These are phyloP conservation scores for Inosperma sp. DNA, from an alignment of 768 basidiomycete genomes.

Conservation along the genomic window DNA sequence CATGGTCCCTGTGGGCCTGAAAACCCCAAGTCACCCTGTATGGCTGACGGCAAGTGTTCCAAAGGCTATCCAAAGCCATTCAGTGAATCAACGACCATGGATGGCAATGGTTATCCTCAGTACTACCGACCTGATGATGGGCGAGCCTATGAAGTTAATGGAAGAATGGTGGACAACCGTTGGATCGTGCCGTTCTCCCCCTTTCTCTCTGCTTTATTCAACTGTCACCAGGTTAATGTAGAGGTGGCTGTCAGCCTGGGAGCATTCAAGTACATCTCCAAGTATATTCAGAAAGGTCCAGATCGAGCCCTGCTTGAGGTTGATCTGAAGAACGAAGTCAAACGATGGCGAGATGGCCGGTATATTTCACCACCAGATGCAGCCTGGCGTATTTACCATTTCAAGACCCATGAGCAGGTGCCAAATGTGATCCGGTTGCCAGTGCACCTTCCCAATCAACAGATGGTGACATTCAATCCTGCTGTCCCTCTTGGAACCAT, in stretches of 20 bases:
- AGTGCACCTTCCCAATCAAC: slow-evolving; percentile 38
- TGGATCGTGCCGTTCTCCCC: slow-evolving; percentile 40
- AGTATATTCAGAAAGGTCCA: slow-evolving; percentile 47
- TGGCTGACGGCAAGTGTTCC: slow-evolving; percentile 33
- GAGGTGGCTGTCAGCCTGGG: slow-evolving; percentile 36
- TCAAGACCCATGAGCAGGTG: slow-evolving; percentile 28
- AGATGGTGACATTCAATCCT: slow-evolving; percentile 34
- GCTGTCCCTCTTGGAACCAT: slow-evolving; percentile 17
- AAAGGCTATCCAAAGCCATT: slow-evolving; percentile 32
- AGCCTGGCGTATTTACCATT: slow-evolving; percentile 33
- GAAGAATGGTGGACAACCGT: slow-evolving; percentile 27
- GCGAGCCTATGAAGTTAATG: slow-evolving; percentile 19
- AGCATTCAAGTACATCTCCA: slow-evolving; percentile 42
- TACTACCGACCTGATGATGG: slow-evolving; percentile 30
- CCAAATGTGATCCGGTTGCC: slow-evolving; percentile 39
- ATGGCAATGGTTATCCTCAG: slow-evolving; percentile 20
- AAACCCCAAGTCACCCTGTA: slow-evolving; percentile 32
- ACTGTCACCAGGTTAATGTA: slow-evolving; percentile 47
- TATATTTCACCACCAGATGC: slow-evolving; percentile 36
- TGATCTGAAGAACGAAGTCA: slow-evolving; percentile 36
- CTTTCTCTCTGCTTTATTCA: slow-evolving; percentile 26
- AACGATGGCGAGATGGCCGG: slow-evolving; percentile 31
- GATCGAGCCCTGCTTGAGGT: slow-evolving; percentile 14
- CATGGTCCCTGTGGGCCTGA: slow-evolving; percentile 37
- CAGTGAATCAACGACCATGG: slow-evolving; percentile 16